Evolutionary conservation across 2,329 filamentous ascomycete genomes (phyloP), one percentile per base, ranked within the genome.

Genomic region (Paradendryphiella salina): DNA sequence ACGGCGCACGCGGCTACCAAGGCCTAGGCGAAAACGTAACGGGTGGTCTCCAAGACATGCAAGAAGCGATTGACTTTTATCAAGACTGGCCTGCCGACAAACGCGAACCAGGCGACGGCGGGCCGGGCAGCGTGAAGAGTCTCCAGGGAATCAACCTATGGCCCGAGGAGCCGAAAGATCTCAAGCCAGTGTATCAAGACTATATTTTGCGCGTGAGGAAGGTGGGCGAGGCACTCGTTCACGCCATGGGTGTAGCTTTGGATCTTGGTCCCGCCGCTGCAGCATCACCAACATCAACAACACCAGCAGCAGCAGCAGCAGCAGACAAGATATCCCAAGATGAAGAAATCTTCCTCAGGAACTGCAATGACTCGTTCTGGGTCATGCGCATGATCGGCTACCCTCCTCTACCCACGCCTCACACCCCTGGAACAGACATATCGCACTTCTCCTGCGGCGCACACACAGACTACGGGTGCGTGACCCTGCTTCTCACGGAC

Each of bases 401-500:
- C 36, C 73, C 73, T 3, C 69, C 66, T 7, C 64, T 73, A 3
- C 34, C 44, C 23, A 43, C 32, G 10, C 38, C 38, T 3, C 13
- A 36, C 11, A 39, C 40, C 0, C 20, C 41, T 1, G 41, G 31
- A 13, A 26, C 63, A 2, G 61, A 63, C 6, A 52, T 57, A 1
- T 53, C 50, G 1, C 69, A 72, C 5, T 67, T 75, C 18, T 74
- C 71, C 11, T 77, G 75, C 48, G 75, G 75, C 40, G 73, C 70
- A 14, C 72, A 75, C 33, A 74, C 73, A 18, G 77, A 80, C 57
- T 79, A 79, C 55, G 77, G 77, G 28, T 77, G 74, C 50, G 70
- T 78, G 4, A 79, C 77, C 0, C 73, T 79, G 4, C 70, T 80
- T 3, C 69, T 79, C 8, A 69, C 77, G 0, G 76, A 79, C 49